Conservation (phyloP, 495 filamentous ascomycete species). For the Aspergillus incahuasiensis region DNA sequence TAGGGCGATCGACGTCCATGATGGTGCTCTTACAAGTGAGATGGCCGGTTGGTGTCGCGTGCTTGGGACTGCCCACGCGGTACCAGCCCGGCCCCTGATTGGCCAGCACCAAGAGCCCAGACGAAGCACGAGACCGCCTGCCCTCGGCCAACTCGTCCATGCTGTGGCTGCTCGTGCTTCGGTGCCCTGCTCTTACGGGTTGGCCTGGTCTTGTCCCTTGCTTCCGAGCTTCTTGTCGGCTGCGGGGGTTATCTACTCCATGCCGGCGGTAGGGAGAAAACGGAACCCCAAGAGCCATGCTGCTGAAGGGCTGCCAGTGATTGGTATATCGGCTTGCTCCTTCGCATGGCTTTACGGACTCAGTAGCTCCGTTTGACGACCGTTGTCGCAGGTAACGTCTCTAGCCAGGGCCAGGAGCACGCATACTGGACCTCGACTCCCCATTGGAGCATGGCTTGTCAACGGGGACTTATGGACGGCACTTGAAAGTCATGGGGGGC, state of each 20-base stretch:
- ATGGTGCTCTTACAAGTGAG: slow-evolving; percentile 8
- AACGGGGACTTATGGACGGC: not conserved
- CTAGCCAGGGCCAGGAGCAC: not conserved
- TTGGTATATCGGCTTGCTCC: not conserved
- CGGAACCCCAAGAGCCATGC: slow-evolving; percentile 11
- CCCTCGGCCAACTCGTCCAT: slow-evolving; percentile 16
- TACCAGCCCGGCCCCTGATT: slow-evolving; percentile 25
- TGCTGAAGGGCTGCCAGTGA: slow-evolving; percentile 1
- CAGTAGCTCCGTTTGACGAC: not conserved
- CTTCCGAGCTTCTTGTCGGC: slow-evolving; percentile 4
- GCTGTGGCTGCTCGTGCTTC: slow-evolving; percentile 17
- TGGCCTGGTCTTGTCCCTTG: slow-evolving; percentile 6
- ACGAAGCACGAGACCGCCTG: slow-evolving; percentile 23
- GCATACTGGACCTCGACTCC: not conserved
- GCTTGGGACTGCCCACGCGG: slow-evolving; percentile 39
- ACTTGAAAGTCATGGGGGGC: not conserved
- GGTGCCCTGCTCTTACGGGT: slow-evolving; percentile 16
- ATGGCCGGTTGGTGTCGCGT: slow-evolving; percentile 37
- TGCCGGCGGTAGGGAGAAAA: slow-evolving; percentile 2
- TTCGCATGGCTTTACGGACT: slow-evolving; percentile 2
- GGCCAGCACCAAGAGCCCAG: slow-evolving; percentile 16
- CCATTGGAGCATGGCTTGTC: slow-evolving; percentile 1
- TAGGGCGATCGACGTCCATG: slow-evolving; percentile 15
- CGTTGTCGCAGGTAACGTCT: not conserved
- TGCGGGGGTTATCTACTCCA: slow-evolving; percentile 7